Base-by-base conservation (phyloP, 306 rosid species). In the Medicago ruthenica region DNA sequence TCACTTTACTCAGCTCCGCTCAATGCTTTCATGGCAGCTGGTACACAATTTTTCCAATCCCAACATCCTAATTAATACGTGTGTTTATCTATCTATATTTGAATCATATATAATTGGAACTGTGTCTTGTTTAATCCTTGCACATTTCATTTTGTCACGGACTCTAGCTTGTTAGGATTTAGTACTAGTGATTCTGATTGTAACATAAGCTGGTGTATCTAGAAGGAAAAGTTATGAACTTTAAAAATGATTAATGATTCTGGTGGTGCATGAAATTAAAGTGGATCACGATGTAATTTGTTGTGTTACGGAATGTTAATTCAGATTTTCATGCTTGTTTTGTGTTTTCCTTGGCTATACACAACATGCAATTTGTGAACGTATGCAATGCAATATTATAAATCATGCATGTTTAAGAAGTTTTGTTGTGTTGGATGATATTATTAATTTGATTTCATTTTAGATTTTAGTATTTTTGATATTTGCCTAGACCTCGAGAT, bases 21-120 rank as follows among this genome's bases (percentile, higher is more conserved):
- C 31, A 92, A 89, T 70, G 97, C 98, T 59, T 96, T 92, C 84
- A 81, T 92, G 89, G 90, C 99, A 31, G 44, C 14, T 78, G 97
- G 97, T 90, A 90, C 97, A 93, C 97, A 90, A 79, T 89, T 89
- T 88, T 96, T 88, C 90, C 91, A 74, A 88, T 90, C 72, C 89
- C 98, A 50, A 85, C 93, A 87, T 88, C 96, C 80, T 91, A 66
- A 21, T 7, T 66, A 71, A 74, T 36, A 61, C 77, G 9, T n/a
- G 7, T 31, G 11, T 9, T 14, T 18, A 15, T 53, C 8, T 21
- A 21, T 57, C 9, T 55, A 12, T 57, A 57, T 12, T 57, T 57
- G 76, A 50, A 15, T 61, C 73, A 65, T 45, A 71, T 51, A 16
- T 51, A 20, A 27, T 22, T 67, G 24, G 62, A 58, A 53, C 71